Evolutionary conservation across 1,284 basidiomycete genomes (phyloP).

Genomic region (Pseudozyma hubeiensis): DNA sequence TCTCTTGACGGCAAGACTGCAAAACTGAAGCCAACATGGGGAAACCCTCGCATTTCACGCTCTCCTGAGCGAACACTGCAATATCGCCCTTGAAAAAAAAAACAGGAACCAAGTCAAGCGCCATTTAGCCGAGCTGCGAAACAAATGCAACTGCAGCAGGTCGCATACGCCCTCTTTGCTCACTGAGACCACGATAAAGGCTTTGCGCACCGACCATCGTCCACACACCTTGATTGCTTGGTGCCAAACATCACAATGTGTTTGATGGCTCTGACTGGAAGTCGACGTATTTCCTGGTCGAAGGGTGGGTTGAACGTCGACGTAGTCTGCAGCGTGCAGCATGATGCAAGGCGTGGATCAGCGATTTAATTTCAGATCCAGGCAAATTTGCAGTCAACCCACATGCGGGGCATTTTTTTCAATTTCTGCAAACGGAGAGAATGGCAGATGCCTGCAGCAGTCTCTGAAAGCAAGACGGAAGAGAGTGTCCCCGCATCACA

Average conservation of each 20-base stretch:
- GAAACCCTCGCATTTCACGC: slow-evolving; percentile 6
- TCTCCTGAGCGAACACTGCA: neutral
- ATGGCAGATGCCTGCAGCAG: neutral
- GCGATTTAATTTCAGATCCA: neutral
- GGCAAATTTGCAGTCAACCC: neutral
- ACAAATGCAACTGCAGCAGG: neutral
- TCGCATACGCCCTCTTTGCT: too few species aligned
- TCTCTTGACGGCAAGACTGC: too few species aligned
- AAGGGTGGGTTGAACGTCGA: too few species aligned
- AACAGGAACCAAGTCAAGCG: neutral
- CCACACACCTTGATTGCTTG: too few species aligned
- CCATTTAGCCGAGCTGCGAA: neutral
- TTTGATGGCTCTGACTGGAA: too few species aligned
- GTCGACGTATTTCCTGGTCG: too few species aligned
- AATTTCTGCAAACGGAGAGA: neutral
- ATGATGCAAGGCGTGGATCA: slow-evolving; percentile 2
- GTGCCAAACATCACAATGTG: too few species aligned
- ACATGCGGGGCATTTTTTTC: slow-evolving; percentile 5
- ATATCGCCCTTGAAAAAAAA: neutral
- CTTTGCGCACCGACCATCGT: too few species aligned
- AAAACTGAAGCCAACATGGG: neutral
- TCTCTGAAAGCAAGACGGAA: too few species aligned
- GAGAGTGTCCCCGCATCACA: neutral
- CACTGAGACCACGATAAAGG: too few species aligned
- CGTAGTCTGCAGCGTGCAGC: too few species aligned